A percentile compares a stretch with the other conserved stretches of the same genome.
Evolutionary conservation across 2,329 filamentous ascomycete genomes (phyloP).

Genomic region (Cercospora janseana): DNA sequence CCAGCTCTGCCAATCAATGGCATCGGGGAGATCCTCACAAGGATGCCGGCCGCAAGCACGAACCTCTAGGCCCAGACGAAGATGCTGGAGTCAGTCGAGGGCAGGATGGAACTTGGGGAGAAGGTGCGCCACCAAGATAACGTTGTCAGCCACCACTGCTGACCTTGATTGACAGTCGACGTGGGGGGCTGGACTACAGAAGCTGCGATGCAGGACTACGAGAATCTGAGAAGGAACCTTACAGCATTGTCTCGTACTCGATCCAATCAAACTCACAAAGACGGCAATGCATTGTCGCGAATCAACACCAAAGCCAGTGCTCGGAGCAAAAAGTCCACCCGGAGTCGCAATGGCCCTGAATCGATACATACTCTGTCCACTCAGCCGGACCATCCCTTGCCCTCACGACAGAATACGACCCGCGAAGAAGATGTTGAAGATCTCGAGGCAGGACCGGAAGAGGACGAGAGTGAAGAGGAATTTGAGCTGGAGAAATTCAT

Average conservation of each 20-base stretch:
- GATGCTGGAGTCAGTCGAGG: slow-evolving; percentile 32
- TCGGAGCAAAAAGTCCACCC: slow-evolving; percentile 18
- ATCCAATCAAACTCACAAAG: slow-evolving; percentile 33
- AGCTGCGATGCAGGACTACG: slow-evolving; percentile 59
- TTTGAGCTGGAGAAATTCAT: slow-evolving; percentile 71
- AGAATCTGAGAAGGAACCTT: slow-evolving; percentile 57
- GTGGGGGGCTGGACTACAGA: slow-evolving; percentile 53
- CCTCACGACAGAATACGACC: slow-evolving; percentile 15
- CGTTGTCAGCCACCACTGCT: too few relatives aligned
- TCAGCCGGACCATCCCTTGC: slow-evolving; percentile 28
- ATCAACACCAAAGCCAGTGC: slow-evolving; percentile 29
- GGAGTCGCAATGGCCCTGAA: slow-evolving; percentile 21
- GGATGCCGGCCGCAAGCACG: slow-evolving; percentile 26
- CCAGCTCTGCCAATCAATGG: slow-evolving; percentile 25
- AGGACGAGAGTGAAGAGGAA: slow-evolving; percentile 50
- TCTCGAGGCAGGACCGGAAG: slow-evolving; percentile 45
- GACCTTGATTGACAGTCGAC: slow-evolving; percentile 37
- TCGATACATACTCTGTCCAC: slow-evolving; percentile 10
- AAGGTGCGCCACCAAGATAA: too few relatives aligned
- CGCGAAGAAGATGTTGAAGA: slow-evolving; percentile 32
- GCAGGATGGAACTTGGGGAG: slow-evolving; percentile 60
- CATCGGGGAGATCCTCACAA: slow-evolving; percentile 17
- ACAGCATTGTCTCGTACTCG: slow-evolving; percentile 52
- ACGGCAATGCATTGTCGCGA: slow-evolving; percentile 23
- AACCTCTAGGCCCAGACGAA: slow-evolving; percentile 30